A percentile compares a stretch with the other conserved stretches of the same genome.
Evolutionary conservation across 345 rosid genomes (phyloP).

Genomic region (Salix brachista): DNA sequence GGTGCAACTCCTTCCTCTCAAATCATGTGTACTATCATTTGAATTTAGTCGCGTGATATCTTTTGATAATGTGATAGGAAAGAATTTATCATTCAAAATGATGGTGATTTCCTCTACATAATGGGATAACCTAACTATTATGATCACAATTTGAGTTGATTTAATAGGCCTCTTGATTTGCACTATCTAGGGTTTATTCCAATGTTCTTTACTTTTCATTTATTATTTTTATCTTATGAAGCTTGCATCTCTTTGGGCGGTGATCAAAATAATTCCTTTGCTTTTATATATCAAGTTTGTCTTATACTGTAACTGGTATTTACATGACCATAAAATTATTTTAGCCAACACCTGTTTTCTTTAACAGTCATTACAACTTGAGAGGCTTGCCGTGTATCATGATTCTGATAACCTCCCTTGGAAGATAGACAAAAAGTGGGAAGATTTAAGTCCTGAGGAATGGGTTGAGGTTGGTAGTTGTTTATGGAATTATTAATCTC

Average conservation of each 20-base stretch:
- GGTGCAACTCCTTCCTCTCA: too few relatives aligned
- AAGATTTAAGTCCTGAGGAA: conserved; percentile 75
- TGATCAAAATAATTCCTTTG: too few relatives aligned
- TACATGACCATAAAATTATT: conserved; percentile 4
- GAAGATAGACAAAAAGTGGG: conserved; percentile 86
- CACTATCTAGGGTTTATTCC: not conserved
- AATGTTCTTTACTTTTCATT: conserved; percentile 2
- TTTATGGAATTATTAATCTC: conserved; percentile 5
- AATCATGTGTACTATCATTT: not conserved
- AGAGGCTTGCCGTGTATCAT: conserved; percentile 93
- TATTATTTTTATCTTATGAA: conserved; percentile 4
- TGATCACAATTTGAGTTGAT: not conserved
- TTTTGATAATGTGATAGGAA: not conserved
- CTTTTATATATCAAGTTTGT: too few relatives aligned
- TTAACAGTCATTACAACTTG: conserved; percentile 84
- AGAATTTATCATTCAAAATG: not conserved
- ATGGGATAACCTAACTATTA: not conserved
- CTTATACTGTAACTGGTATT: conserved; percentile 9
- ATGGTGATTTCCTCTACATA: not conserved
- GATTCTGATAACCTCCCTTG: conserved; percentile 79
- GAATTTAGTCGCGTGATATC: not conserved
- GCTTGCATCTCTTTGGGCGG: not conserved
- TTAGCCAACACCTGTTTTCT: conserved; percentile 27
- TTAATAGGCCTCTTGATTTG: too few relatives aligned
- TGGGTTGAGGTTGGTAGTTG: conserved; percentile 83